Evolutionary conservation across 768 basidiomycete species (phyloP).

Genomic region (Mycena chlorophos): DNA sequence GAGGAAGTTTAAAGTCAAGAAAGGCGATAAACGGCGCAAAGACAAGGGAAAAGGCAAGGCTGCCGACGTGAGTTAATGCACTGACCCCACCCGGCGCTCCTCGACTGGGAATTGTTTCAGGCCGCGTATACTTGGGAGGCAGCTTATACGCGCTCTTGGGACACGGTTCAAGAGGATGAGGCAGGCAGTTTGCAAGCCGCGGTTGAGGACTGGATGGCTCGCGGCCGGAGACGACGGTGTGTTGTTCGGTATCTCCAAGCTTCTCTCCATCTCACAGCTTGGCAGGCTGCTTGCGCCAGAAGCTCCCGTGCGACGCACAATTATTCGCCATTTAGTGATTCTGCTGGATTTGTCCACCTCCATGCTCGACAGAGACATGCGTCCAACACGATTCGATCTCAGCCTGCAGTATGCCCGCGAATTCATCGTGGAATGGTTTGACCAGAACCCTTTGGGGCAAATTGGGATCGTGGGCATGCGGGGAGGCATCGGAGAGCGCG

Average conservation of each 20-base stretch:
- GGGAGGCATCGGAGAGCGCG: slow-evolving; percentile 84
- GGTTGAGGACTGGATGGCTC: slow-evolving; percentile 86
- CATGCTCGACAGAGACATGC: slow-evolving; percentile 96
- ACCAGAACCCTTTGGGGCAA: slow-evolving; percentile 97
- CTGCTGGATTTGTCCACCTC: slow-evolving; percentile 88
- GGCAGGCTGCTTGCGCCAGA: slow-evolving; percentile 76
- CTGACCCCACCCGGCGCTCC: no score
- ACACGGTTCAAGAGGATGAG: slow-evolving; percentile 95
- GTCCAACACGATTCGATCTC: slow-evolving; percentile 90
- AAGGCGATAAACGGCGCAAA: slow-evolving; percentile 52
- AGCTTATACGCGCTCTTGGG: slow-evolving; percentile 92
- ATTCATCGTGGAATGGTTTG: slow-evolving; percentile 96
- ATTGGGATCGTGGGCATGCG: slow-evolving; percentile 94
- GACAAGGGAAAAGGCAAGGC: slow-evolving; percentile 58
- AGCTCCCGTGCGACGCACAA: slow-evolving; percentile 86
- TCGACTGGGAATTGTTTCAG: slow-evolving; percentile 1
- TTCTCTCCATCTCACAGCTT: slow-evolving; percentile 1
- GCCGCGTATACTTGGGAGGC: slow-evolving; percentile 92
- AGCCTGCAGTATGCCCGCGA: slow-evolving; percentile 87
- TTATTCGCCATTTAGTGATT: slow-evolving; percentile 92
- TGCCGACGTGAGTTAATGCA: slow-evolving; percentile 41
- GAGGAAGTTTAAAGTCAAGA: slow-evolving; percentile 34
- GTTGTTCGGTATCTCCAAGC: slow-evolving; percentile 21
- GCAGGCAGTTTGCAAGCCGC: slow-evolving; percentile 86
- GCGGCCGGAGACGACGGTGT: slow-evolving; percentile 81